Evolutionary conservation across 352 stramenopile species (phyloP).

Genomic region (Pythium utonaiense): DNA sequence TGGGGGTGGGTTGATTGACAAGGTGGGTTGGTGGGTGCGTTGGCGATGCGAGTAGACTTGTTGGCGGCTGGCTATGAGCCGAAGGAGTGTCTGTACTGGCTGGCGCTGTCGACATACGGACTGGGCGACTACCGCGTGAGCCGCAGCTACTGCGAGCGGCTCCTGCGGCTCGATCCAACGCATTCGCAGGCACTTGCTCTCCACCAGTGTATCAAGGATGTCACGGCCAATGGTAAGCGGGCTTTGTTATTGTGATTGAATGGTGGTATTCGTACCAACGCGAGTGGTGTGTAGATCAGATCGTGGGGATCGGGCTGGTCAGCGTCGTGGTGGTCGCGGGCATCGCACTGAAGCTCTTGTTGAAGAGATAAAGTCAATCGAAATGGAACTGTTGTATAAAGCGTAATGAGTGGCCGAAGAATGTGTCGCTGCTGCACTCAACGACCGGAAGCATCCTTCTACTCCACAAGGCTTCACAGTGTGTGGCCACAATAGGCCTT

Average conservation of each 20-base stretch:
- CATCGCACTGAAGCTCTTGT: conserved; percentile 66
- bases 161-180: conserved; percentile 71
- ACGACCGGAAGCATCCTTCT: no score
- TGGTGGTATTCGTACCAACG: no score
- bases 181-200: conserved; percentile 70
- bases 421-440: no score
- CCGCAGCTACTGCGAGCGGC: conserved; percentile 62
- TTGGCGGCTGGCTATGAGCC: conserved; percentile 43
- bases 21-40: no score
- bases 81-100: conserved; percentile 79
- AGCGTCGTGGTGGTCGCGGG: conserved; percentile 68
- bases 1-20: no score
- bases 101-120: conserved; percentile 61
- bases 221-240: conserved; percentile 40
- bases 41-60: conserved; percentile 41
- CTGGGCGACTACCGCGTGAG: conserved; percentile 69
- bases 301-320: conserved; percentile 66
- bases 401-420: not conserved
- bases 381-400: not conserved
- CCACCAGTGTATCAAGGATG: conserved; percentile 75
- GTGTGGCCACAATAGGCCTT: no score
- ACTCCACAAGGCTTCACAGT: no score
- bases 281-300: conserved; percentile 34
- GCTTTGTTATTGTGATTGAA: no score
- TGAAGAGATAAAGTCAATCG: conserved; percentile 54